Evolutionary conservation across 2,329 filamentous ascomycete species (phyloP).

Genomic region (Aspergillus aculeatinus): DNA sequence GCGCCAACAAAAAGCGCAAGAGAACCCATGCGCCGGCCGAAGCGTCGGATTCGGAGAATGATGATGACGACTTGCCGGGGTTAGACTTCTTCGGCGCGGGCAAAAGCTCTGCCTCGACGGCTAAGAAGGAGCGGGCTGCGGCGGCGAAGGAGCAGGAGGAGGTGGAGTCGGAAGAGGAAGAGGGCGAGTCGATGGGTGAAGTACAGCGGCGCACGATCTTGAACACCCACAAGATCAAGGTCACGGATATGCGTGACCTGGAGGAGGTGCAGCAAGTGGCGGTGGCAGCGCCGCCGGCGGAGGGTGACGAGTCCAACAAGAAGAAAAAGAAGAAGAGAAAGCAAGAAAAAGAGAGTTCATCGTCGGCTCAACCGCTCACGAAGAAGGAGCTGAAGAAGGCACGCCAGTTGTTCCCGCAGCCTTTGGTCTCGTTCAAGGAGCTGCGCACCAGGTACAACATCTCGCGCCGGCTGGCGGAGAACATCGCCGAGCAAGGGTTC

Average conservation of each 20-base stretch:
- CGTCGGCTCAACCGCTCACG: conserved; percentile 36
- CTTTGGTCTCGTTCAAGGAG: conserved; percentile 73
- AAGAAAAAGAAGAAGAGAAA: conserved; percentile 60
- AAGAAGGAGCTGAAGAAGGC: conserved; percentile 52
- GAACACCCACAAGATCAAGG: conserved; percentile 78
- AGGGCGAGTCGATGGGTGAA: conserved; percentile 53
- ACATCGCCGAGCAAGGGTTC: conserved; percentile 82
- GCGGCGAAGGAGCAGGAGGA: conserved; percentile 20
- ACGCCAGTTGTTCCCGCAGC: conserved; percentile 70
- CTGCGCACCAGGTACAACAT: conserved; percentile 71
- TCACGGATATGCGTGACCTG: conserved; percentile 67
- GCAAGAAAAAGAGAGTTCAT: conserved; percentile 27
- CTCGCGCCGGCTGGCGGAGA: conserved; percentile 70
- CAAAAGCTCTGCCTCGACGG: conserved; percentile 25
- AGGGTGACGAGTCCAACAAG: conserved; percentile 41
- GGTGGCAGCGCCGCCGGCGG: conserved; percentile 11
- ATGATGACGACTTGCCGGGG: conserved; percentile 26
- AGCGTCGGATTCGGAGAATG: conserved; percentile 15
- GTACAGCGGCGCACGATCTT: conserved; percentile 73
- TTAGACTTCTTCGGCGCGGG: conserved; percentile 40
- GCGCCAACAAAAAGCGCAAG: conserved; percentile 38
- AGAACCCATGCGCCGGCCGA: conserved; percentile 26
- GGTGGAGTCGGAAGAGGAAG: conserved; percentile 24
- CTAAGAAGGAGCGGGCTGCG: conserved; percentile 16
- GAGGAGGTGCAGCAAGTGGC: conserved; percentile 33